phyloP scores from a whole-genome alignment of 495 filamentous ascomycete genomes.

The Hypoxylon intermedium region DNA sequence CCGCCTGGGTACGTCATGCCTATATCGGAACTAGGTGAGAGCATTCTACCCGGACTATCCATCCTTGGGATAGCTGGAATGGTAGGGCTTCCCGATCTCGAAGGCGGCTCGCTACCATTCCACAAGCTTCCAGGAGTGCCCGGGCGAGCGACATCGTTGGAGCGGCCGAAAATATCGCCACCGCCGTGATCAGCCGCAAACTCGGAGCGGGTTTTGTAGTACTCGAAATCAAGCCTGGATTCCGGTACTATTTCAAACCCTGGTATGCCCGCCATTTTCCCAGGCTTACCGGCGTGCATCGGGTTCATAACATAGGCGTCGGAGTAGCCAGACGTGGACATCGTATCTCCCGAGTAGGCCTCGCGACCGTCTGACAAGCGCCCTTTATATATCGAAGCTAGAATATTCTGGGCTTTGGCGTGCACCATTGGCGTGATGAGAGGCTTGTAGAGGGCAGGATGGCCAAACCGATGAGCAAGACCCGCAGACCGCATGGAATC shows the following conservation, averaged over 20 bases:
- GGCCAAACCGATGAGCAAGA: constrained; percentile 81
- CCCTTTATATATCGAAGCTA: constrained; percentile 81
- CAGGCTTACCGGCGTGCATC: constrained; percentile 78
- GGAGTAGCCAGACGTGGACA: constrained; percentile 70
- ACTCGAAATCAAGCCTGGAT: constrained; percentile 87
- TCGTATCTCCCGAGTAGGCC: constrained; percentile 62
- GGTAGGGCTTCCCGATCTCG: constrained; percentile 51
- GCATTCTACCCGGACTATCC: constrained; percentile 24
- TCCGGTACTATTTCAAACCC: constrained; percentile 92
- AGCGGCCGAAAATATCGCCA: constrained; percentile 72
- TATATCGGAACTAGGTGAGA: constrained; percentile 35
- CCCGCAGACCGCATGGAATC: constrained; percentile 66
- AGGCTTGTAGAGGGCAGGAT: constrained; percentile 87
- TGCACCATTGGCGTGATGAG: constrained; percentile 97
- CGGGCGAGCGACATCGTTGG: constrained; percentile 70
- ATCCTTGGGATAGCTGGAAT: constrained; percentile 35
- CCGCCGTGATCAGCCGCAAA: constrained; percentile 89
- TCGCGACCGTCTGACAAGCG: constrained; percentile 66
- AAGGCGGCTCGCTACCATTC: constrained; percentile 45
- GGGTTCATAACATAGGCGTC: constrained; percentile 75
- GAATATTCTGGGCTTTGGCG: constrained; percentile 80
- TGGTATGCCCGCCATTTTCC: constrained; percentile 64
- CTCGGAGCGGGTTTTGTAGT: constrained; percentile 86
- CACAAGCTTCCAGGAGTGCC: constrained; percentile 67
- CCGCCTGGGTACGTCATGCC: constrained; percentile 41